Percentiles rank a stretch among this genome's conserved stretches.
Evolutionary conservation across 1,139 yeast species (phyloP).

Genomic region (Geotrichum bryndzae): DNA sequence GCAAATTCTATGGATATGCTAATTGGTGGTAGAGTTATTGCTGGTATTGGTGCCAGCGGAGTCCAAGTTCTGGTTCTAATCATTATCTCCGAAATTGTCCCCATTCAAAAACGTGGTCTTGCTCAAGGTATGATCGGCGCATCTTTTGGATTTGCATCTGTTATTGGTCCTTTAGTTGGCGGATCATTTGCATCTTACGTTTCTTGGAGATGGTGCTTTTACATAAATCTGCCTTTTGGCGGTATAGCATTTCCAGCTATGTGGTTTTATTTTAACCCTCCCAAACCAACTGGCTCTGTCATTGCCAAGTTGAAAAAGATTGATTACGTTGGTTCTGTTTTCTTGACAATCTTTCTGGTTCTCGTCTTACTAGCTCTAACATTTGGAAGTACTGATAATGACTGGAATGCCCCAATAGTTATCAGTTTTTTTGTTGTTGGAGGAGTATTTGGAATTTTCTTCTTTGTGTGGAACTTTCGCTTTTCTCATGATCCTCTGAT

Average conservation of each 20-base stretch:
- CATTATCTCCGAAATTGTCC: conserved; percentile 55
- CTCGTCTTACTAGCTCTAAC: conserved; percentile 46
- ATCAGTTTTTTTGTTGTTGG: conserved; percentile 52
- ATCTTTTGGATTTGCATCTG: conserved; percentile 51
- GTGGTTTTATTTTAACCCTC: conserved; percentile 50
- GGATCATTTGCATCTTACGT: conserved; percentile 59
- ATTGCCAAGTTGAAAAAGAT: conserved; percentile 40
- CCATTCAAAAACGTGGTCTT: conserved; percentile 52
- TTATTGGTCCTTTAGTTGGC: conserved; percentile 62
- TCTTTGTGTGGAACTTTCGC: conserved; percentile 46
- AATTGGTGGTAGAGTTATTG: conserved; percentile 64
- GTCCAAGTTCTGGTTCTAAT: conserved; percentile 54
- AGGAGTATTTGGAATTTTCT: conserved; percentile 40
- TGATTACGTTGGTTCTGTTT: conserved; percentile 46
- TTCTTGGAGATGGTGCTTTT: conserved; percentile 78
- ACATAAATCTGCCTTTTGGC: conserved; percentile 63
- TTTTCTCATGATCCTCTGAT: conserved; percentile 45
- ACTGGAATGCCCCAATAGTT: conserved; percentile 53
- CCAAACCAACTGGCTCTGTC: conserved; percentile 42
- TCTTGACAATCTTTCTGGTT: conserved; percentile 42
- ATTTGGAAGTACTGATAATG: conserved; percentile 45
- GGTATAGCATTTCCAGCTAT: conserved; percentile 49
- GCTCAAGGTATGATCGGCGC: conserved; percentile 46
- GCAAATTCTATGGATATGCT: conserved; percentile 53
- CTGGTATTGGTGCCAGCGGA: conserved; percentile 73